These are phyloP conservation scores for Sporobolomyces phaffii DNA, from an alignment of 768 basidiomycete genomes.

Conservation along the genomic window DNA sequence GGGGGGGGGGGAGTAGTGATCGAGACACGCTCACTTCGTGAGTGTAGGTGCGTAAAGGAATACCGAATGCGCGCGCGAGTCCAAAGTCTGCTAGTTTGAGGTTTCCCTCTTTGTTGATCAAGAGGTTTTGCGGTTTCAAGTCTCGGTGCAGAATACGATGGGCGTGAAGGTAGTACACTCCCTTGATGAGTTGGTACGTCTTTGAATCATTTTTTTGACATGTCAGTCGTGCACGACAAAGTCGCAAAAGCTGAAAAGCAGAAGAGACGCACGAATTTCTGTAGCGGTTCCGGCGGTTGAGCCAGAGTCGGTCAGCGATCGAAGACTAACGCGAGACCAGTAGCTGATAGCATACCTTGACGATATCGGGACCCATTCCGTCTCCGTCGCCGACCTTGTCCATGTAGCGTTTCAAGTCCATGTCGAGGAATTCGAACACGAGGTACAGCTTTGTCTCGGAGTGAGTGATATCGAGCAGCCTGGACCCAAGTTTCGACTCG, in stretches of 20 bases:
- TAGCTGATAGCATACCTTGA: constrained; percentile 59
- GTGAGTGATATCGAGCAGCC: constrained; percentile 90
- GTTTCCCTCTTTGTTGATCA: constrained; percentile 84
- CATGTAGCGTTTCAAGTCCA: constrained; percentile 95
- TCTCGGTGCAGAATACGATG: constrained; percentile 96
- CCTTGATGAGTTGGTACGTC: constrained; percentile 84
- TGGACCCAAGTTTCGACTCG: constrained; percentile 43
- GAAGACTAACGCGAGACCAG: constrained; percentile 7
- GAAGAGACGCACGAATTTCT: constrained; percentile 34
- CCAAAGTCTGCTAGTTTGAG: constrained; percentile 96
- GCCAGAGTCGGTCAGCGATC: too few species aligned
- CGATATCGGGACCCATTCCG: constrained; percentile 62
- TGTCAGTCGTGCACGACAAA: too few species aligned
- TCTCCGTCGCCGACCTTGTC: constrained; percentile 68
- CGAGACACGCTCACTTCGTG: constrained; percentile 79
- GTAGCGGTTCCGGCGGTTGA: too few species aligned
- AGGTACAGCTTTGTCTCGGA: constrained; percentile 94
- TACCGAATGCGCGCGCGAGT: constrained; percentile 91
- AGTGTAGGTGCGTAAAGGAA: constrained; percentile 97
- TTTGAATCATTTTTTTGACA: constrained; percentile 55
- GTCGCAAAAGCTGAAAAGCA: not conserved
- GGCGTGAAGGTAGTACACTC: constrained; percentile 86
- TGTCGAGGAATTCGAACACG: constrained; percentile 94
- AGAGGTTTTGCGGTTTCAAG: constrained; percentile 76
- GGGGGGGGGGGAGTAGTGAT: too few species aligned